phyloP scores from a whole-genome alignment of 352 stramenopile species.

The Pythium sp. region DNA sequence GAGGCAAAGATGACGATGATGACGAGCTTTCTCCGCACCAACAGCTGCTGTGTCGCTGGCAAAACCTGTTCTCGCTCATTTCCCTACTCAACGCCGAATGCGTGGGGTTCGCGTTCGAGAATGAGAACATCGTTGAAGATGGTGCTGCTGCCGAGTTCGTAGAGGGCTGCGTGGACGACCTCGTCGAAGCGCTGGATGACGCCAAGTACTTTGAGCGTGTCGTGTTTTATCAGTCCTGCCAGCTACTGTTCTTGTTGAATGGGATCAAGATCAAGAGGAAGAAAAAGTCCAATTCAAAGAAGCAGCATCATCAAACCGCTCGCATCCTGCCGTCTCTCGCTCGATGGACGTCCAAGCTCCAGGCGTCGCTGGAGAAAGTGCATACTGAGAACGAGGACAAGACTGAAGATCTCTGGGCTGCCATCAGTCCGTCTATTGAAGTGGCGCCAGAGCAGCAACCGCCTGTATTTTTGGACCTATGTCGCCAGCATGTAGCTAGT shows the following conservation, averaged over 20 bases:
- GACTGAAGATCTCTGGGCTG: slow-evolving; percentile 47
- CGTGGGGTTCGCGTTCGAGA: slow-evolving; percentile 59
- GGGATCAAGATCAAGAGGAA: slow-evolving; percentile 30
- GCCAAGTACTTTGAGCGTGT: slow-evolving; percentile 61
- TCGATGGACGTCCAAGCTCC: slow-evolving; percentile 40
- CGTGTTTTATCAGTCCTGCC: slow-evolving; percentile 60
- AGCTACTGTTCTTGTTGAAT: slow-evolving; percentile 52
- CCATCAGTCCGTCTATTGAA: slow-evolving; percentile 29
- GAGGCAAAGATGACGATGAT: slow-evolving; percentile 7
- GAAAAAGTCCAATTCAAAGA: slow-evolving; percentile 35
- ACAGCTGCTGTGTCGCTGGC: slow-evolving; percentile 55
- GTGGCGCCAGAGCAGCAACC: background rate
- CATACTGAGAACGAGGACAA: slow-evolving; percentile 41
- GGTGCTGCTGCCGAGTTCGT: slow-evolving; percentile 43
- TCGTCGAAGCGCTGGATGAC: slow-evolving; percentile 41
- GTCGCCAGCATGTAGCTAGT: too few species aligned
- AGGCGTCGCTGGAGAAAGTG: slow-evolving; percentile 31
- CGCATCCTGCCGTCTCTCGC: slow-evolving; percentile 26
- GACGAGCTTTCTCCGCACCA: slow-evolving; percentile 32
- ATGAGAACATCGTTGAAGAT: slow-evolving; percentile 37
- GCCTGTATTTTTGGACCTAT: too few species aligned
- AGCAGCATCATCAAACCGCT: slow-evolving; percentile 18
- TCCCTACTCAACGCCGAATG: slow-evolving; percentile 58
- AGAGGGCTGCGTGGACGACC: slow-evolving; percentile 38
- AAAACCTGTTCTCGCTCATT: slow-evolving; percentile 70